phyloP scores from a whole-genome alignment of 2,329 filamentous ascomycete genomes.

The Fusarium bactridioides region DNA sequence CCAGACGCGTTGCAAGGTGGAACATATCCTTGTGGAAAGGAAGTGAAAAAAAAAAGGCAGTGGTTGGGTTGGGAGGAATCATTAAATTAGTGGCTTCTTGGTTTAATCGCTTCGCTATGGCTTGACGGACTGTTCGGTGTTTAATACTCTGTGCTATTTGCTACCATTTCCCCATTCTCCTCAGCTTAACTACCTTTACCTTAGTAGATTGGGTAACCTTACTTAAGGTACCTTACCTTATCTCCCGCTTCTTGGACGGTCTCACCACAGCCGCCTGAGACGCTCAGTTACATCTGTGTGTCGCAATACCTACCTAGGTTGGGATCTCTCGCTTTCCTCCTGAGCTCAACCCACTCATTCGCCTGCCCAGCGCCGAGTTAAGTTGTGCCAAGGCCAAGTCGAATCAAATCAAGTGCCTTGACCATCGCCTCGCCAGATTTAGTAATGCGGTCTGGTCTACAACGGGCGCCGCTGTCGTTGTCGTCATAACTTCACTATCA shows the following conservation, averaged over 20 bases:
- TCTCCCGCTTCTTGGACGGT: not conserved
- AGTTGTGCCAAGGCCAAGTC: not conserved
- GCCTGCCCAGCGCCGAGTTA: not conserved
- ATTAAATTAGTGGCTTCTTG: not conserved
- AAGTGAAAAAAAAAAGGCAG: not conserved
- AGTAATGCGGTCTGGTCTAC: conserved; percentile 10
- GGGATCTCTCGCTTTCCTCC: not conserved
- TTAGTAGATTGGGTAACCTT: not conserved
- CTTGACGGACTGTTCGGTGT: not conserved
- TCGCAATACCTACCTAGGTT: not conserved
- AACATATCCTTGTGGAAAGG: conserved; percentile 11
- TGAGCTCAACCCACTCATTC: not conserved
- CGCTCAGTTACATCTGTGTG: not conserved
- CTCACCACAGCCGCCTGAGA: conserved; percentile 9
- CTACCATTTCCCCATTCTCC: not conserved
- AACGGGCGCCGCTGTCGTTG: not conserved
- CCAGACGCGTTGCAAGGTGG: not conserved
- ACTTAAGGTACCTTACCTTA: not conserved
- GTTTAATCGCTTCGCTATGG: not conserved
- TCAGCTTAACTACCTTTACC: not conserved
- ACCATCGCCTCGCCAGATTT: not conserved
- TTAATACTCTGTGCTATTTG: not conserved
- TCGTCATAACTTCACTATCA: conserved; percentile 18
- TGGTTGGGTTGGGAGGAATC: not conserved
- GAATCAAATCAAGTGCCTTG: not conserved